Conservation (phyloP, 495 filamentous ascomycete genomes). For the Evernia prunastri region DNA sequence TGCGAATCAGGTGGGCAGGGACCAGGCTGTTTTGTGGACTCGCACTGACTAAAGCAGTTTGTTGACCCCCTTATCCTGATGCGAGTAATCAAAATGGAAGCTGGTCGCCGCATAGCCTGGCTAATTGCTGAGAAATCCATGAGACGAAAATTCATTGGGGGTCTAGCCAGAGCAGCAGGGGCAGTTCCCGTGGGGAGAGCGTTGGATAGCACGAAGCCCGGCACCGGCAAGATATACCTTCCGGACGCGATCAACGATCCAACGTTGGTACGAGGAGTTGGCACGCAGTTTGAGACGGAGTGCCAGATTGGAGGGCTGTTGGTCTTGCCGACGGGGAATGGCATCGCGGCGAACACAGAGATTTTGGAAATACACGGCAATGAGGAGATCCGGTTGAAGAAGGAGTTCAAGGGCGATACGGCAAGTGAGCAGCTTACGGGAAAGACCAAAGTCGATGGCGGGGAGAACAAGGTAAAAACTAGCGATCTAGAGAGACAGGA, state of each 20-base stretch:
- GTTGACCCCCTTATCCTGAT: slow-evolving; percentile 93
- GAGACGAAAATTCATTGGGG: slow-evolving; percentile 77
- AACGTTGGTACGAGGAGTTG: slow-evolving; percentile 73
- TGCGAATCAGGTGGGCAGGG: slow-evolving; percentile 78
- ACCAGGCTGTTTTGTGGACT: slow-evolving; percentile 4
- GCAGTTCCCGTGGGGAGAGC: slow-evolving; percentile 84
- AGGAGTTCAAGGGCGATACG: slow-evolving; percentile 66
- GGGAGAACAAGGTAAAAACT: slow-evolving; percentile 46
- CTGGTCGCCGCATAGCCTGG: slow-evolving; percentile 79
- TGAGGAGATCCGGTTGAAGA: slow-evolving; percentile 80
- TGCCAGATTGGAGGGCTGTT: slow-evolving; percentile 75
- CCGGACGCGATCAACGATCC: slow-evolving; percentile 80
- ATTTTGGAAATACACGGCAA: slow-evolving; percentile 72
- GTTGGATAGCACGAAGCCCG: slow-evolving; percentile 79
- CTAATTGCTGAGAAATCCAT: slow-evolving; percentile 95
- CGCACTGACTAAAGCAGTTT: slow-evolving; percentile 51
- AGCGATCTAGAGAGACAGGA: slow-evolving; percentile 34
- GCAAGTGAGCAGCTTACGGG: slow-evolving; percentile 74
- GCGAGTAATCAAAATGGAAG: slow-evolving; percentile 77
- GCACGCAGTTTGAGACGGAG: slow-evolving; percentile 75
- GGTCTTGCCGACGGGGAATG: slow-evolving; percentile 77
- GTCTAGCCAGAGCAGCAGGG: slow-evolving; percentile 68
- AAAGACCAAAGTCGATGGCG: slow-evolving; percentile 49
- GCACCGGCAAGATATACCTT: slow-evolving; percentile 77
- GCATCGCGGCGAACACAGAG: slow-evolving; percentile 67